phyloP scores from a whole-genome alignment of 1,139 yeast genomes.

The Yamadazyma jaroonii region DNA sequence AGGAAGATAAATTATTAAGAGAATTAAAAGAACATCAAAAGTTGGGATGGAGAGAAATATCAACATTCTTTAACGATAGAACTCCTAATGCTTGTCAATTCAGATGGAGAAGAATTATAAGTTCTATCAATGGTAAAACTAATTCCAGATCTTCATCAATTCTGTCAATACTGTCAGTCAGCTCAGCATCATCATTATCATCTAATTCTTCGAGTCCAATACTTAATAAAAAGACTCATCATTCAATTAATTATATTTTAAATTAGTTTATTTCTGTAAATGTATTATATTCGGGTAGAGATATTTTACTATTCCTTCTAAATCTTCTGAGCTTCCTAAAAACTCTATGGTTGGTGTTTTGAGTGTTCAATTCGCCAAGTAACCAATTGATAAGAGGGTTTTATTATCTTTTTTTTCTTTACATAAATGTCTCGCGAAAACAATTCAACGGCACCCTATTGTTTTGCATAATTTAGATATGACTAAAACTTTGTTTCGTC shows the following conservation, averaged over 20 bases:
- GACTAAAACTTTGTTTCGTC: neutral
- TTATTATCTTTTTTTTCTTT: neutral
- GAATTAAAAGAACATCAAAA: slow-evolving; percentile 41
- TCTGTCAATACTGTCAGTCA: slow-evolving; percentile 1
- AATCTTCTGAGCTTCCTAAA: too few relatives aligned
- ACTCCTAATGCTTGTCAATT: slow-evolving; percentile 50
- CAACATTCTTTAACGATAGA: slow-evolving; percentile 40
- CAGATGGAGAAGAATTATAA: slow-evolving; percentile 44
- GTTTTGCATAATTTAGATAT: neutral
- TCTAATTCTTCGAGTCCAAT: slow-evolving; percentile 3
- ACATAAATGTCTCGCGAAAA: neutral
- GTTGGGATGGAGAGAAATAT: slow-evolving; percentile 47
- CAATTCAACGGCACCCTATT: slow-evolving; percentile 4
- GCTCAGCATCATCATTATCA: neutral
- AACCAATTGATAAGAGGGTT: neutral
- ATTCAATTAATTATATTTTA: slow-evolving; percentile 25
- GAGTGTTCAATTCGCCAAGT: too few relatives aligned
- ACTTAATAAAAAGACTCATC: slow-evolving; percentile 25
- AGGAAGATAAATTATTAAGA: slow-evolving; percentile 35
- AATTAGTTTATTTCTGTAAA: slow-evolving; percentile 12
- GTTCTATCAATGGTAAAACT: slow-evolving; percentile 15
- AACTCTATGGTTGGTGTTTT: too few relatives aligned
- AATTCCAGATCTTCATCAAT: slow-evolving; percentile 3
- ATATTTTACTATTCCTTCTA: too few relatives aligned
- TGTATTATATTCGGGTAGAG: slow-evolving; percentile 1